Conservation (phyloP, 495 filamentous ascomycete species). For the Penicillium pulvis region DNA sequence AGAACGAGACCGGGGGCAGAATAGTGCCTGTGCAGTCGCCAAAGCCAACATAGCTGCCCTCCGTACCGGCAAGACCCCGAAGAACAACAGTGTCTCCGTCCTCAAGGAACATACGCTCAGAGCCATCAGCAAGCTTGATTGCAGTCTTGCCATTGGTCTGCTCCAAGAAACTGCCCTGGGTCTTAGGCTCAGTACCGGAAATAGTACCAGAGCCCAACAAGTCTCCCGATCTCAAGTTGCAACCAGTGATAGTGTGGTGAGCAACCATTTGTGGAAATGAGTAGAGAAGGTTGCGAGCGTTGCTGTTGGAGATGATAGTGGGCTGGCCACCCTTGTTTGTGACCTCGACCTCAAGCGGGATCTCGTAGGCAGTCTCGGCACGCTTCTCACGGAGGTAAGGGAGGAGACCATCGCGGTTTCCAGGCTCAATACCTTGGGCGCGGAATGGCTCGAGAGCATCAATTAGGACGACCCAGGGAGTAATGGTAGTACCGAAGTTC, state of each 20-base stretch:
- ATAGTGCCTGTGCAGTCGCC: slow-evolving; percentile 68
- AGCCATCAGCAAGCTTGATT: slow-evolving; percentile 67
- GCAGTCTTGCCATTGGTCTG: slow-evolving; percentile 69
- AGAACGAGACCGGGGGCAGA: slow-evolving; percentile 40
- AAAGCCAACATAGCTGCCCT: slow-evolving; percentile 69
- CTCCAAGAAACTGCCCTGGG: slow-evolving; percentile 79
- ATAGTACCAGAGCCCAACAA: slow-evolving; percentile 90
- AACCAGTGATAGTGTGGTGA: slow-evolving; percentile 86
- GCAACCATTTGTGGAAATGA: slow-evolving; percentile 95
- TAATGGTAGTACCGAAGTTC: slow-evolving; percentile 90
- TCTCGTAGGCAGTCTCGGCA: slow-evolving; percentile 68
- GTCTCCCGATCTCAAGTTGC: slow-evolving; percentile 79
- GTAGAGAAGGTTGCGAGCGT: slow-evolving; percentile 74
- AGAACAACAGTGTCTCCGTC: slow-evolving; percentile 83
- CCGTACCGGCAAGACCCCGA: slow-evolving; percentile 64
- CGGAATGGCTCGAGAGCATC: slow-evolving; percentile 80
- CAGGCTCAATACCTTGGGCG: slow-evolving; percentile 56
- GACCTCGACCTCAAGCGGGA: slow-evolving; percentile 73
- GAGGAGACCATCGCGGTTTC: slow-evolving; percentile 62
- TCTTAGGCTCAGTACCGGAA: slow-evolving; percentile 63
- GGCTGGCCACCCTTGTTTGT: slow-evolving; percentile 65
- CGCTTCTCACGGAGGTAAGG: slow-evolving; percentile 70
- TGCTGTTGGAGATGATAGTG: slow-evolving; percentile 66
- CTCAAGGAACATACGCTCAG: slow-evolving; percentile 73
- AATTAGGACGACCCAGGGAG: slow-evolving; percentile 83